Conservation (phyloP, 768 basidiomycete genomes). For the Tephrocybe sp. region DNA sequence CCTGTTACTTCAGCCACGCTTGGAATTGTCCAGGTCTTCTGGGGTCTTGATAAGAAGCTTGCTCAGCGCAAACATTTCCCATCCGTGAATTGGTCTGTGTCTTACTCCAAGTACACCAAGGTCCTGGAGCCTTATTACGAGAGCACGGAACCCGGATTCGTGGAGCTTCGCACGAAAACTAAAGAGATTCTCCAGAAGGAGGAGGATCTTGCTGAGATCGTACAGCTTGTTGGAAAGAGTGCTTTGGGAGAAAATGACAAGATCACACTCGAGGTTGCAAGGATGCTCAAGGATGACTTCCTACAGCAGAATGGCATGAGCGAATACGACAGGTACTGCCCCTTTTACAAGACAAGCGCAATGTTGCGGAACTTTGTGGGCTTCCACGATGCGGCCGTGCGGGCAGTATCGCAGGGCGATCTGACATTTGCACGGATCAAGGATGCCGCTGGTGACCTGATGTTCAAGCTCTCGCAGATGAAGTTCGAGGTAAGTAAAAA, state of each 20-base stretch:
- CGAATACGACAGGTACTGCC: slow-evolving; percentile 95
- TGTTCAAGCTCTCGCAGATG: slow-evolving; percentile 99
- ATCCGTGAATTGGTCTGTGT: slow-evolving; percentile 99
- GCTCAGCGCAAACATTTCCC: slow-evolving; percentile 99
- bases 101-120: slow-evolving; percentile 98
- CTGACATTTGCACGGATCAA: slow-evolving; percentile 86
- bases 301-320: slow-evolving; percentile 99
- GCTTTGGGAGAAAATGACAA: slow-evolving; percentile 97
- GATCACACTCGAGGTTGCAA: slow-evolving; percentile 95
- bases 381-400: slow-evolving; percentile 90
- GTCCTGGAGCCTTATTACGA: slow-evolving; percentile 94
- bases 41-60: slow-evolving; percentile 99
- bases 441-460: slow-evolving; percentile 81
- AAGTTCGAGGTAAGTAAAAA: slow-evolving; percentile 92
- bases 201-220: slow-evolving; percentile 97
- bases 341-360: slow-evolving; percentile 97
- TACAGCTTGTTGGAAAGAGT: slow-evolving; percentile 98
- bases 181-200: slow-evolving; percentile 99
- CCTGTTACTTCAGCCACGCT: slow-evolving; percentile 97
- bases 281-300: slow-evolving; percentile 97
- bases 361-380: slow-evolving; percentile 95
- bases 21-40: slow-evolving; percentile 99
- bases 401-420: slow-evolving; percentile 81
- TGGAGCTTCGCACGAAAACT: slow-evolving; percentile 86
- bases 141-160: slow-evolving; percentile 87